Base-by-base conservation (phyloP, 495 filamentous ascomycete species). In the Bryoglossum gracile region DNA sequence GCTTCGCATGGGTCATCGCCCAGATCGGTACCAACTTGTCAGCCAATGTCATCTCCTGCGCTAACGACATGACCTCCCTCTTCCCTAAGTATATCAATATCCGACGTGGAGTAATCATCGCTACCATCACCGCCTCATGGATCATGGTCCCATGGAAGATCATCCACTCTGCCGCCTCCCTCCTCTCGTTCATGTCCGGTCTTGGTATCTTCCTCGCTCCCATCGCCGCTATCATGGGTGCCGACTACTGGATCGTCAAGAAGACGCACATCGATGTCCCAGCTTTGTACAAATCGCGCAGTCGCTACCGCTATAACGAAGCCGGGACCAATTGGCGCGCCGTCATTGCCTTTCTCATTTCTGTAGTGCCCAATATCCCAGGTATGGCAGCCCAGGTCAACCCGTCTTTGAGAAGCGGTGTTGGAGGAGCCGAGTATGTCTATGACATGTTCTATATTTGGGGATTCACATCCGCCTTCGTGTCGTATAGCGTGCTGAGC, bases 101-200 rank as follows among this genome's bases (percentile, higher is more conserved):
- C 56, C 70, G 68, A 5, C 74, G 81, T 6, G 80, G 80, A n/a
- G 76, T 79, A 47, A 65, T 84, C 30, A 62, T 83, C 38, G 75
- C 75, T 17, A 78, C 79, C 2, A 34, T 83, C 21, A 63, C 78
- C 0, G 78, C 73, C 0, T 58, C 56, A 13, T 83, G 76, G 77
- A 69, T 71, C 42, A 73, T 83, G 48, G 76, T 79, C 4, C 77
- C 78, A 8, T 83, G 79, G 79, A 79, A 77, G 60, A 83, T 83
- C 60, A 71, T 82, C 37, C 69, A 65, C 39, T 75, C 70, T 0
- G 79, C 79, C 11, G 68, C 67, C 10, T 76, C 69, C 13, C 75
- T 83, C 45, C 65, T 83, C 1, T 73, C 65, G 38, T 83, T 83
- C 65, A 79, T 83, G 78, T 53, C 58, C 10, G 62, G 62, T 30